phyloP scores from a whole-genome alignment of 129 eudicot genomes.

The Tanacetum coccineum region DNA sequence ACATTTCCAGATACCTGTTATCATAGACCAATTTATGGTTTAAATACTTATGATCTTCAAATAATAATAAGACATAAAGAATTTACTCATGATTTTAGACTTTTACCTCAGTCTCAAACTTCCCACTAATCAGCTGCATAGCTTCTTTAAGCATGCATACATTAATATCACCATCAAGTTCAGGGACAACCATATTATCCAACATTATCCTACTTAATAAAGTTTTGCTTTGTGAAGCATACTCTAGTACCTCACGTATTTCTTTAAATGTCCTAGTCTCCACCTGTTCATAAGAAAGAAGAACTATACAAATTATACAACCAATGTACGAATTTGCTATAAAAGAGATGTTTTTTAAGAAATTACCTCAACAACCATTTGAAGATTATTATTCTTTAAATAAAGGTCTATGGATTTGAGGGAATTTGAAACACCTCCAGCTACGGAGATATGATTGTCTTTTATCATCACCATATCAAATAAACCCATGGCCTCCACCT shows the following conservation, averaged over 20 bases:
- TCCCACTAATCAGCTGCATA: constrained; percentile 58
- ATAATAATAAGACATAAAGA: background rate
- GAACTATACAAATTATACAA: background rate
- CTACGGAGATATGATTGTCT: constrained; percentile 88
- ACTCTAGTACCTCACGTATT: constrained; percentile 67
- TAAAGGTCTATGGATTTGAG: constrained; percentile 78
- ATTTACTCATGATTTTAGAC: background rate
- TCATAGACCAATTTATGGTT: constrained; percentile 22
- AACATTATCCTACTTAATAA: constrained; percentile 77
- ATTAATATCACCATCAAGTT: constrained; percentile 67
- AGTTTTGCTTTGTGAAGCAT: constrained; percentile 60
- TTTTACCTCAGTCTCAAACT: constrained; percentile 84
- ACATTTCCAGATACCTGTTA: constrained; percentile 95
- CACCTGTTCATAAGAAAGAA: constrained; percentile 40
- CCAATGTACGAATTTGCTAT: too few relatives aligned
- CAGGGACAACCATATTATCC: constrained; percentile 96
- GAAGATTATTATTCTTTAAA: constrained; percentile 66
- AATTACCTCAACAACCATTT: constrained; percentile 89
- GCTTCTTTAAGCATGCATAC: constrained; percentile 93
- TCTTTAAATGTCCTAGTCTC: constrained; percentile 93
- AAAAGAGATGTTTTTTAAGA: background rate
- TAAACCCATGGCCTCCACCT: constrained; percentile 96
- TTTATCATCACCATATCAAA: constrained; percentile 98
- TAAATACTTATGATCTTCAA: background rate
- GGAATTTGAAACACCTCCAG: constrained; percentile 85